These are phyloP conservation scores for Apiospora sp. DNA, from an alignment of 2,329 filamentous ascomycete genomes.

Conservation along the genomic window DNA sequence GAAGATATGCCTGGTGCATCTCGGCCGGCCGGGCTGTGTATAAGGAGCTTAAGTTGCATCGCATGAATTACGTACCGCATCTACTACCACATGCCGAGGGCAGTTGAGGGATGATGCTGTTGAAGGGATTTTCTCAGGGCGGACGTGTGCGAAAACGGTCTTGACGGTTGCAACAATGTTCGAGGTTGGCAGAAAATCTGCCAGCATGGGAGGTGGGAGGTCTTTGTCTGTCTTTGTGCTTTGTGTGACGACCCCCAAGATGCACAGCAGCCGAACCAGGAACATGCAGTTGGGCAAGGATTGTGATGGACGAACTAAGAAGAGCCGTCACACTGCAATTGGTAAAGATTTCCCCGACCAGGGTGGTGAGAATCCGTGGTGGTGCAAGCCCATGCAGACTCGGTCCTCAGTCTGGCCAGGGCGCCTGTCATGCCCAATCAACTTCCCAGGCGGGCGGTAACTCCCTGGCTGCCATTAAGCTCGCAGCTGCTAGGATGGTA, in stretches of 20 bases:
- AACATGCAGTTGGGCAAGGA: conserved; percentile 2
- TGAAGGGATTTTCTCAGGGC: background rate
- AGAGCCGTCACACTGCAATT: conserved; percentile 14
- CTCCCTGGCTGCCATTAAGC: conserved; percentile 4
- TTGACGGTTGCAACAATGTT: conserved; percentile 6
- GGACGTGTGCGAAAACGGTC: background rate
- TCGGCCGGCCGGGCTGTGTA: background rate
- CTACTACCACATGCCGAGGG: background rate
- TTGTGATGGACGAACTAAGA: conserved; percentile 12
- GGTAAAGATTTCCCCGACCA: background rate
- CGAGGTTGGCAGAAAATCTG: background rate
- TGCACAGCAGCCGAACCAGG: conserved; percentile 3
- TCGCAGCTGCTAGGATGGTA: background rate
- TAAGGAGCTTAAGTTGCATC: background rate
- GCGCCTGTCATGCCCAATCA: conserved; percentile 11
- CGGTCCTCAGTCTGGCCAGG: background rate
- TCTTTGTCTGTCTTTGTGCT: background rate
- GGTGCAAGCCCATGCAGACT: background rate
- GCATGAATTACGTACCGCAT: background rate
- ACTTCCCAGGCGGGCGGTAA: background rate
- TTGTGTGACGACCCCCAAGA: background rate
- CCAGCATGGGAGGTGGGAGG: background rate
- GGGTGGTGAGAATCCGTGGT: background rate
- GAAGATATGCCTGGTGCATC: background rate
- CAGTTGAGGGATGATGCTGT: background rate